Percentiles rank a stretch among this genome's conserved stretches.
Conservation (phyloP, 768 basidiomycete species). For the Boletus sp. region DNA sequence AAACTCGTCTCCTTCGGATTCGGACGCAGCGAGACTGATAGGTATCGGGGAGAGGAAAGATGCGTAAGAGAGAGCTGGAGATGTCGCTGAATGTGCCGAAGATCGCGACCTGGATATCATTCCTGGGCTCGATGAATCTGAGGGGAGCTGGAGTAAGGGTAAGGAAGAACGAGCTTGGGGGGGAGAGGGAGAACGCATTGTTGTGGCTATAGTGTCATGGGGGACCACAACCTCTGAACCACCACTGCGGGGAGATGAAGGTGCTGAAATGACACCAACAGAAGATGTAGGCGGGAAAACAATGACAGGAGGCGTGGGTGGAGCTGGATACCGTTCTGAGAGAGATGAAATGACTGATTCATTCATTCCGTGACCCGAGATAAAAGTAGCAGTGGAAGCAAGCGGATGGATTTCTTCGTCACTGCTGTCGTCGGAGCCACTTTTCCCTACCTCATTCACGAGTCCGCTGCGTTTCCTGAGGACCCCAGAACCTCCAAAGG, state of each 20-base stretch:
- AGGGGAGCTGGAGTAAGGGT: constrained; percentile 17
- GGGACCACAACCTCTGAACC: constrained; percentile 16
- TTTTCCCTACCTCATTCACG: constrained; percentile 9
- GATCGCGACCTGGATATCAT: constrained; percentile 5
- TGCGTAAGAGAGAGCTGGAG: constrained; percentile 19
- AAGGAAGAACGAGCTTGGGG: neutral
- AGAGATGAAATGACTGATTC: constrained; percentile 24
- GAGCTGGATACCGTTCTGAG: constrained; percentile 32
- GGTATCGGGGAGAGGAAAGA: constrained; percentile 29
- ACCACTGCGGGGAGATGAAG: constrained; percentile 21
- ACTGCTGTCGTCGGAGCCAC: neutral
- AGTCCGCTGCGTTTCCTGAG: constrained; percentile 20
- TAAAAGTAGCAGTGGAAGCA: neutral
- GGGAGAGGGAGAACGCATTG: neutral
- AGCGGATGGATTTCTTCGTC: neutral
- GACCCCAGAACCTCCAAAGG: constrained; percentile 5
- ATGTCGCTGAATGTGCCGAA: constrained; percentile 2
- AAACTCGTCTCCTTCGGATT: constrained; percentile 27
- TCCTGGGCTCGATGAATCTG: neutral
- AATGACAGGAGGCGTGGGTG: constrained; percentile 29
- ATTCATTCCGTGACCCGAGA: neutral
- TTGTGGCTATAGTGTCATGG: neutral
- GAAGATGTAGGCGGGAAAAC: constrained; percentile 28
- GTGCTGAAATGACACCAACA: constrained; percentile 20
- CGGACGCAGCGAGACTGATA: constrained; percentile 15